Conservation (phyloP, 2,329 filamentous ascomycete species). For the Chrysoporthe austroafricana region DNA sequence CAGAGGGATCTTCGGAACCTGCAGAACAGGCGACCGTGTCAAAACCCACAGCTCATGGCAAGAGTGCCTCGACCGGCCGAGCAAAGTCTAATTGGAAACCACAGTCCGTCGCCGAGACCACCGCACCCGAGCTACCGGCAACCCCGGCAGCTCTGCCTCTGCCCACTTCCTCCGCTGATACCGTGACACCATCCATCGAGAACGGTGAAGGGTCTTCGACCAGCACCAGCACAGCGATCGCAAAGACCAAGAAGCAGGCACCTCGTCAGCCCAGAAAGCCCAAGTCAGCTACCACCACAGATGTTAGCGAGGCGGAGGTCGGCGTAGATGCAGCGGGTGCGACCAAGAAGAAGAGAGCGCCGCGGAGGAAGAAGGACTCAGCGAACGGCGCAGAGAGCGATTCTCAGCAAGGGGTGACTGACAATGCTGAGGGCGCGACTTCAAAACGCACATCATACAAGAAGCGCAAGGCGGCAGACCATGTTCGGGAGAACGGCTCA, state of each 20-base stretch:
- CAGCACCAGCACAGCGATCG: not conserved
- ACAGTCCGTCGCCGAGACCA: conserved; percentile 18
- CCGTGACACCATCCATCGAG: conserved; percentile 14
- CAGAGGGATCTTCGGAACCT: not conserved
- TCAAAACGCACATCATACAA: conserved; percentile 29
- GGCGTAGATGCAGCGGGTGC: conserved; percentile 20
- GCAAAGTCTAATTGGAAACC: conserved; percentile 18
- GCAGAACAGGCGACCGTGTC: not conserved
- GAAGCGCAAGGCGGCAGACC: conserved; percentile 23
- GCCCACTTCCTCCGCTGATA: conserved; percentile 3
- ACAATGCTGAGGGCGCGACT: conserved; percentile 28
- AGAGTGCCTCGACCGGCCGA: conserved; percentile 9
- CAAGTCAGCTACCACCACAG: conserved; percentile 23
- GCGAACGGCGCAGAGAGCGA: conserved; percentile 22
- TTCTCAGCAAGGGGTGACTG: conserved; percentile 26
- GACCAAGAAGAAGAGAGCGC: conserved; percentile 31
- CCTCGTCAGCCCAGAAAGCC: conserved; percentile 31
- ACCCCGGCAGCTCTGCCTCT: not conserved
- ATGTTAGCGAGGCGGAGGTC: conserved; percentile 27
- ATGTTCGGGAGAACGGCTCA: not conserved
- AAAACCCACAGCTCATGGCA: conserved; percentile 4
- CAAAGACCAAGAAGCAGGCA: conserved; percentile 21
- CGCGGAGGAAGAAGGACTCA: conserved; percentile 29
- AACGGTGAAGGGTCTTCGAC: conserved; percentile 20
- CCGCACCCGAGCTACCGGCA: conserved; percentile 9